Evolutionary conservation across 139 green algal species (phyloP).

Genomic region (Chlorella sp.): DNA sequence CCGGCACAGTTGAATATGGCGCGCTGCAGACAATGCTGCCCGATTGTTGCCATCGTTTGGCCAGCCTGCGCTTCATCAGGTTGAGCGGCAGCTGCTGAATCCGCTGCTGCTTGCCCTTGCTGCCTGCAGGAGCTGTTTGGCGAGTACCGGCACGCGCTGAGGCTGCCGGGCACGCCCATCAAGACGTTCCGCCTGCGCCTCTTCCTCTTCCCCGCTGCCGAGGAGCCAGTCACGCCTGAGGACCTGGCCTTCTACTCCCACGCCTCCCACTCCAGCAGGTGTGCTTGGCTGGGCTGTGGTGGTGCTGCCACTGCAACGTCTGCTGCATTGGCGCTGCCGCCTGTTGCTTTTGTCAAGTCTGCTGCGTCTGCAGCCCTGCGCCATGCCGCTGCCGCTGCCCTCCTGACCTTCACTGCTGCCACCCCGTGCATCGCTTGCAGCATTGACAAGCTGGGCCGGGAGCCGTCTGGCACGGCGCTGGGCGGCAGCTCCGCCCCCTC

Average conservation of each 20-base stretch:
- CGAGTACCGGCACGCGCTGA: slow-evolving; percentile 72
- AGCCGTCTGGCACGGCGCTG: background rate
- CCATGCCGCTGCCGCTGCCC: no score
- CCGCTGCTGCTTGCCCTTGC: background rate
- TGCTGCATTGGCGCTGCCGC: no score
- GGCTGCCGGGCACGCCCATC: slow-evolving; percentile 55
- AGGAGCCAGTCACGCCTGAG: slow-evolving; percentile 51
- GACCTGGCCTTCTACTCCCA: slow-evolving; percentile 26
- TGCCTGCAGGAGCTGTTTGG: slow-evolving; percentile 77
- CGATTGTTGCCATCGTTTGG: no score
- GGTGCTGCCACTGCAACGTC: no score
- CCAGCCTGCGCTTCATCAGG: no score
- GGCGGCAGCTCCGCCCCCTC: no score
- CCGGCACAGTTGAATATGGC: background rate
- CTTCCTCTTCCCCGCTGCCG: slow-evolving; percentile 68
- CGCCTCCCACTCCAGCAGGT: slow-evolving; percentile 3
- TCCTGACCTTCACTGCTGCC: no score
- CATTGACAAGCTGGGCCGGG: slow-evolving; percentile 19
- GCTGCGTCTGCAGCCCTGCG: no score
- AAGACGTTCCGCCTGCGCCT: slow-evolving; percentile 78
- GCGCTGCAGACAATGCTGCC: background rate
- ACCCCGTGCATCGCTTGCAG: background rate
- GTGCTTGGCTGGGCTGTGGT: no score
- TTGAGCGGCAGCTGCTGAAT: no score
- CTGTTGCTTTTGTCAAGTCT: no score